phyloP scores from a whole-genome alignment of 139 green algal genomes.

The Chlorella vulgaris region DNA sequence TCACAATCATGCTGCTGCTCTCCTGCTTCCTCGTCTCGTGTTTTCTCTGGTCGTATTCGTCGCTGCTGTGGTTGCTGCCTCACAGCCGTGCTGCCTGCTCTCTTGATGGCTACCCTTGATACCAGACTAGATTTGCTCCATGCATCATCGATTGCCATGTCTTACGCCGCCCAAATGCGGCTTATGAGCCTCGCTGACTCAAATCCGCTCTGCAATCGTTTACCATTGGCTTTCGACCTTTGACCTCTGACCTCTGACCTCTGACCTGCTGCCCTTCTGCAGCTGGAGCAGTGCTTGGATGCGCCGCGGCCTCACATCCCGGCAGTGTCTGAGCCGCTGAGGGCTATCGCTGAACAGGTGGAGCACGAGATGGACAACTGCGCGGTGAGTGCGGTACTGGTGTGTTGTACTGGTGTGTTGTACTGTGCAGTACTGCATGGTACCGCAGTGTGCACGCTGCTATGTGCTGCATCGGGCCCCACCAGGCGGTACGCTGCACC shows the following conservation, averaged over 20 bases:
- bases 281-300: constrained; percentile 29
- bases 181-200: too few species aligned
- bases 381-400: not conserved
- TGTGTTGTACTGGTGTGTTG: not conserved
- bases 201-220: not conserved
- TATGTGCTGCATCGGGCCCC: too few species aligned
- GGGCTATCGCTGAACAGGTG: constrained; percentile 47
- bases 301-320: constrained; percentile 25
- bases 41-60: too few species aligned
- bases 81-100: too few species aligned
- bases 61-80: too few species aligned
- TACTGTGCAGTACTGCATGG: not conserved
- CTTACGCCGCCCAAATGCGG: too few species aligned
- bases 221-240: not conserved
- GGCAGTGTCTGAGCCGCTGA: constrained; percentile 44
- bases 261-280: not conserved
- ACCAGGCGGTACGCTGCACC: too few species aligned
- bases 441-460: not conserved
- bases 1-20: too few species aligned
- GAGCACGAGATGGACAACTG: constrained; percentile 40
- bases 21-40: too few species aligned
- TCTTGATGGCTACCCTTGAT: too few species aligned
- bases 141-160: too few species aligned
- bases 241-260: not conserved
- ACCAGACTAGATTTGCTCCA: too few species aligned